Evolutionary conservation across 2,329 filamentous ascomycete genomes (phyloP).

Genomic region (Chaetomium globosum): DNA sequence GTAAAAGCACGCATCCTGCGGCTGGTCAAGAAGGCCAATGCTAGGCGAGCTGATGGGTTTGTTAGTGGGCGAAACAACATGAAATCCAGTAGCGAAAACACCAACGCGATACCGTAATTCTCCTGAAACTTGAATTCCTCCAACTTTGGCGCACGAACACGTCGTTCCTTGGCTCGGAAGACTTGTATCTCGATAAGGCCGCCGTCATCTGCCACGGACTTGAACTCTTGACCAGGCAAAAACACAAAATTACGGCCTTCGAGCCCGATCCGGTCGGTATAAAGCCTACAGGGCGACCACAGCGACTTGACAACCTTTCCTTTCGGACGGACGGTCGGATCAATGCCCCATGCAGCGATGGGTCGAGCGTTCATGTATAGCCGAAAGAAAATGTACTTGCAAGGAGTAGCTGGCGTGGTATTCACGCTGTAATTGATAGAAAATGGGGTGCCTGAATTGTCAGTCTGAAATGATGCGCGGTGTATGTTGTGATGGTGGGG

Average conservation of each 20-base stretch:
- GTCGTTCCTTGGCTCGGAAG: conserved; percentile 55
- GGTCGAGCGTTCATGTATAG: conserved; percentile 57
- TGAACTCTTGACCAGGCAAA: conserved; percentile 43
- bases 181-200: conserved; percentile 58
- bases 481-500: not conserved
- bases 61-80: not conserved
- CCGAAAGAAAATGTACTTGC: conserved; percentile 57
- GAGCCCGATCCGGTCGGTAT: conserved; percentile 48
- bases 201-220: conserved; percentile 54
- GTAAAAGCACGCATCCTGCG: conserved; percentile 55
- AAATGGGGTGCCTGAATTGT: conserved; percentile 53
- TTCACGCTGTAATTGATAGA: conserved; percentile 53
- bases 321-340: conserved; percentile 42
- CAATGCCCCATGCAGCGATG: conserved; percentile 56
- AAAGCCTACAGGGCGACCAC: conserved; percentile 52
- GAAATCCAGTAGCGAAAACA: conserved; percentile 1
- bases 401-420: conserved; percentile 39
- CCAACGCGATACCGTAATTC: conserved; percentile 58
- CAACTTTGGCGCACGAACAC: conserved; percentile 47
- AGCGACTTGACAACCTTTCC: conserved; percentile 52
- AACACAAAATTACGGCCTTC: conserved; percentile 57
- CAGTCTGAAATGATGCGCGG: not conserved
- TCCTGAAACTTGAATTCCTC: conserved; percentile 52
- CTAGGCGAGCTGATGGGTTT: conserved; percentile 50
- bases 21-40: conserved; percentile 55